Evolutionary conservation across 441 rosid genomes (phyloP), one percentile per base, ranked within the genome.

Genomic region (Breynia disticha): DNA sequence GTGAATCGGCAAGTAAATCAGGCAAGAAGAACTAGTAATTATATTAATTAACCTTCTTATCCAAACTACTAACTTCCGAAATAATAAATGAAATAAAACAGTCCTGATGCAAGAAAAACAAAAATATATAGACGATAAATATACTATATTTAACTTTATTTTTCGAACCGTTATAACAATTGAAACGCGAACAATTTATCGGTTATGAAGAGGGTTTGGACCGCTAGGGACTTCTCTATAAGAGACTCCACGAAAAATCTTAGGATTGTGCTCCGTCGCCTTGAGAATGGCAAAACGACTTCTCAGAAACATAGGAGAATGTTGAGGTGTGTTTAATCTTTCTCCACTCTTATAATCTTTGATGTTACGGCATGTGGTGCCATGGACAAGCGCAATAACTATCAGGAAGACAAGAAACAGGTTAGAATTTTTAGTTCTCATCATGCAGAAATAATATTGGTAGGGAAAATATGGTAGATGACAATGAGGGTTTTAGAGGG

Each of bases 121-220:
- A n/a, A n/a, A n/a, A n/a, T n/a, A n/a, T n/a, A n/a, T n/a, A n/a
- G n/a, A n/a, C n/a, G n/a, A n/a, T n/a, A n/a, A n/a, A n/a, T n/a
- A n/a, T n/a, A n/a, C n/a, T n/a, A n/a, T n/a, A n/a, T n/a, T n/a
- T n/a, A n/a, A n/a, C n/a, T n/a, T n/a, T n/a, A n/a, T n/a, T n/a
- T n/a, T n/a, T n/a, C n/a, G n/a, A n/a, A n/a, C n/a, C n/a, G n/a
- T n/a, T n/a, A n/a, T n/a, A n/a, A n/a, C n/a, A n/a, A n/a, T n/a
- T n/a, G n/a, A n/a, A n/a, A n/a, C n/a, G n/a, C n/a, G n/a, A 4
- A 15, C 1, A 16, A 12, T 0, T 50, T 16, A 56, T 75, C 74
- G 67, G 16, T 72, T 75, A 63, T 78, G 83, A 56, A 72, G 79
- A 17, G 70, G 79, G 56, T 72, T 74, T 19, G 82, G 82, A 38